Percentiles rank a stretch among this genome's conserved stretches.
These are phyloP conservation scores for Biancaea sappan DNA, from an alignment of 306 rosid species.

Conservation along the genomic window DNA sequence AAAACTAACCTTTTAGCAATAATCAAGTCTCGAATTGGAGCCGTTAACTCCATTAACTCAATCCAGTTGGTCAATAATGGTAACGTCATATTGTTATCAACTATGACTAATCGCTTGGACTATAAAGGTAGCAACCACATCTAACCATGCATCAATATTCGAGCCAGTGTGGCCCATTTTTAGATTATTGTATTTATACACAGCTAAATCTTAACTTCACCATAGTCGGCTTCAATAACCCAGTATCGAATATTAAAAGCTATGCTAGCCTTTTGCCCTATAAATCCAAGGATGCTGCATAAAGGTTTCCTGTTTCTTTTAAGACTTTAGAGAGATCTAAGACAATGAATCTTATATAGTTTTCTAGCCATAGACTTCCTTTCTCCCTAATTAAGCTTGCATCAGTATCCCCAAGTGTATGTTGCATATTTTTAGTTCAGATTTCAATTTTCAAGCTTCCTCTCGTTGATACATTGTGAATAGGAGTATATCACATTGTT, in stretches of 20 bases:
- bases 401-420: neutral
- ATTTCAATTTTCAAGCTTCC: neutral
- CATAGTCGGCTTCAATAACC: neutral
- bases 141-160: neutral
- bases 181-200: neutral
- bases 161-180: neutral
- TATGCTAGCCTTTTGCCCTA: neutral
- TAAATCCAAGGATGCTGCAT: neutral
- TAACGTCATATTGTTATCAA: neutral
- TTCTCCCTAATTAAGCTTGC: neutral
- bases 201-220: neutral
- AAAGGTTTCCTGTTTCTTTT: neutral
- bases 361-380: neutral
- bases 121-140: neutral
- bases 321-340: neutral
- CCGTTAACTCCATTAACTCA: neutral
- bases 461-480: neutral
- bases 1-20: neutral
- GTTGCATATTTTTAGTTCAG: neutral
- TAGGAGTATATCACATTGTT: neutral
- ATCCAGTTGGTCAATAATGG: neutral
- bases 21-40: neutral
- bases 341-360: neutral
- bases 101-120: neutral
- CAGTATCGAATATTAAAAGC: neutral